Percentiles rank a stretch among this genome's conserved stretches.
phyloP scores from a whole-genome alignment of 2,329 filamentous ascomycete species.

The Exophiala spinifera region DNA sequence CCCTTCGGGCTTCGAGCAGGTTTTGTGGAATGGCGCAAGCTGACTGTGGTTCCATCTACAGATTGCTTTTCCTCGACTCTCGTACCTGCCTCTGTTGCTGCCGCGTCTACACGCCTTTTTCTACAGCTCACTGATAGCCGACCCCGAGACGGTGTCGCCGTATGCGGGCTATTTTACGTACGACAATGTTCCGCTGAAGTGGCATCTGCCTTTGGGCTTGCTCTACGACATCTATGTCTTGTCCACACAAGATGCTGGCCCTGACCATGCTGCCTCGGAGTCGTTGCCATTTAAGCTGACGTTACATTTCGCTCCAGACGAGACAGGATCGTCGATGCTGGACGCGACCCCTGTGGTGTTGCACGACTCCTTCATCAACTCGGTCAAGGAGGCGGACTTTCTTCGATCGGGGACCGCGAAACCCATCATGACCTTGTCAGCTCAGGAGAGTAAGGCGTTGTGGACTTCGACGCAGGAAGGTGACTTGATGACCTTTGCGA shows the following conservation, averaged over 20 bases:
- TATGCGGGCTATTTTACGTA: constrained; percentile 63
- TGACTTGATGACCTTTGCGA: constrained; percentile 68
- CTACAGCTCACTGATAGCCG: constrained; percentile 55
- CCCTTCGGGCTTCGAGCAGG: background rate
- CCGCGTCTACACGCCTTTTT: constrained; percentile 64
- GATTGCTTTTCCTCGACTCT: constrained; percentile 63
- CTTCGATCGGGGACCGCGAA: constrained; percentile 83
- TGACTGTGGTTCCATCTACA: constrained; percentile 31
- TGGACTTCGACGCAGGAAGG: constrained; percentile 76
- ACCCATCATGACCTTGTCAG: constrained; percentile 83
- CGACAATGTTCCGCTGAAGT: constrained; percentile 66
- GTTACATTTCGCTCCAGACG: constrained; percentile 50
- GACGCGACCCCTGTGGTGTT: constrained; percentile 60
- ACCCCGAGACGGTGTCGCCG: constrained; percentile 44
- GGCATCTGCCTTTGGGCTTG: constrained; percentile 68
- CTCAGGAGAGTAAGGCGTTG: constrained; percentile 75
- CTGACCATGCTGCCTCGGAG: constrained; percentile 47
- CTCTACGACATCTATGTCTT: constrained; percentile 64
- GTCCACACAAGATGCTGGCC: constrained; percentile 23
- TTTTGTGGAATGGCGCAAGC: background rate
- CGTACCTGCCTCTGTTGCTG: constrained; percentile 66
- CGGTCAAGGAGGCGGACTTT: constrained; percentile 79
- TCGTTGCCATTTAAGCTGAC: constrained; percentile 61
- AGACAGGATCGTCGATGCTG: constrained; percentile 54
- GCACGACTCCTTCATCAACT: constrained; percentile 66